Percentiles rank a stretch among this genome's conserved stretches.
phyloP scores from a whole-genome alignment of 169 alveolate genomes.

The Theileria luwenshuni region DNA sequence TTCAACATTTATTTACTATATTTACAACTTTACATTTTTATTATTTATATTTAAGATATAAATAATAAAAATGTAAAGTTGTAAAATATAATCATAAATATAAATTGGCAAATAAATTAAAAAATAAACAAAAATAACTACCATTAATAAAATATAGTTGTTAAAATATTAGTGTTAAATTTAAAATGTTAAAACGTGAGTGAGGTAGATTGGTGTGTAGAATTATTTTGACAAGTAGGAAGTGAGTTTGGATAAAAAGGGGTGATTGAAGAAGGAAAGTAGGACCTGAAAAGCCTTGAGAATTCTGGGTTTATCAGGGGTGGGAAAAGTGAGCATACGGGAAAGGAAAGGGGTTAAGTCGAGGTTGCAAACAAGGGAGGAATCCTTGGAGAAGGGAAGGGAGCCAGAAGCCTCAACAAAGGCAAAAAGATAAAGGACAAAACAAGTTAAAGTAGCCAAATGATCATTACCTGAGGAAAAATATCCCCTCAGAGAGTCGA shows the following conservation, averaged over 20 bases:
- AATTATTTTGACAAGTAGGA: background rate
- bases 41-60: too few species aligned
- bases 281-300: background rate
- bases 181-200: too few species aligned
- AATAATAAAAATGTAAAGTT: too few species aligned
- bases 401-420: conserved; percentile 19
- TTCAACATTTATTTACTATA: too few species aligned
- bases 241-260: background rate
- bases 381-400: background rate
- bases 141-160: too few species aligned
- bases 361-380: background rate
- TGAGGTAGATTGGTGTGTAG: too few species aligned
- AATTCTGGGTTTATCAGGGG: background rate
- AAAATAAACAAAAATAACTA: too few species aligned
- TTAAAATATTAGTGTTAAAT: too few species aligned
- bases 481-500: background rate
- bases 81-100: too few species aligned
- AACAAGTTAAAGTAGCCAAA: background rate
- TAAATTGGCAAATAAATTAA: too few species aligned
- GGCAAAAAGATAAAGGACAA: conserved; percentile 21
- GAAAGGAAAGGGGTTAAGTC: conserved; percentile 1
- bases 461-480: too few species aligned
- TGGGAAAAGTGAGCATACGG: background rate
- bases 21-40: too few species aligned
- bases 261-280: background rate